Evolutionary conservation across 73 alveolate genomes (phyloP).

Genomic region (Tetrahymena thermophila): DNA sequence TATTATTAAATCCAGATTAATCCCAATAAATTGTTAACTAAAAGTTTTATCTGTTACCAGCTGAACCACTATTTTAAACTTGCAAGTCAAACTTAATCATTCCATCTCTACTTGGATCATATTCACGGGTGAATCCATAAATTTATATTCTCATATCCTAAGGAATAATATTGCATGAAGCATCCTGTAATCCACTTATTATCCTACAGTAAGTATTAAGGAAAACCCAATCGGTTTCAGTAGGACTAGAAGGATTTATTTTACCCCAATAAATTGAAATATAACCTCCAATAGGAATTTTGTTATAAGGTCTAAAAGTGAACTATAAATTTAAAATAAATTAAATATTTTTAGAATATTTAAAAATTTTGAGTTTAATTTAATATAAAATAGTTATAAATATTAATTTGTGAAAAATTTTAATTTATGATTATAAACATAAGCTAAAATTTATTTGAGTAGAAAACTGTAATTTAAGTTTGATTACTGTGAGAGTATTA

Average conservation of each 20-base stretch:
- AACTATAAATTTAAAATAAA: not conserved
- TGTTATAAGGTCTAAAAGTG: constrained; percentile 16
- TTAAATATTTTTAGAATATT: not conserved
- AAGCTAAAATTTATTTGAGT: not conserved
- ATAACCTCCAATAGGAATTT: constrained; percentile 18
- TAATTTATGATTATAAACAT: no score
- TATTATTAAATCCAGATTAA: not conserved
- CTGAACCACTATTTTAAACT: constrained; percentile 6
- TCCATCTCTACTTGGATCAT: constrained; percentile 41
- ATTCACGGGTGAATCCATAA: constrained; percentile 13
- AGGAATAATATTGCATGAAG: constrained; percentile 30
- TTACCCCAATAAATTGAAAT: constrained; percentile 8
- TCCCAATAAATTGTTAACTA: constrained; percentile 12
- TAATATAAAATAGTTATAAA: no score
- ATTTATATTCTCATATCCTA: not conserved
- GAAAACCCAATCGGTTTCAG: constrained; percentile 22
- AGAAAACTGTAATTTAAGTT: not conserved
- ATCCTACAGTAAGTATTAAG: constrained; percentile 5
- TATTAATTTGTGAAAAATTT: no score
- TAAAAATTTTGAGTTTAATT: no score
- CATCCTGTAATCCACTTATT: constrained; percentile 3
- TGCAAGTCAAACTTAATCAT: constrained; percentile 6
- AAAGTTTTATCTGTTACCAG: not conserved
- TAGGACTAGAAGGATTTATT: not conserved
- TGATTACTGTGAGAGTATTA: not conserved